Evolutionary conservation across 257 asterid species (phyloP), one percentile per base, ranked within the genome.

Genomic region (Rauvolfia tetraphylla): DNA sequence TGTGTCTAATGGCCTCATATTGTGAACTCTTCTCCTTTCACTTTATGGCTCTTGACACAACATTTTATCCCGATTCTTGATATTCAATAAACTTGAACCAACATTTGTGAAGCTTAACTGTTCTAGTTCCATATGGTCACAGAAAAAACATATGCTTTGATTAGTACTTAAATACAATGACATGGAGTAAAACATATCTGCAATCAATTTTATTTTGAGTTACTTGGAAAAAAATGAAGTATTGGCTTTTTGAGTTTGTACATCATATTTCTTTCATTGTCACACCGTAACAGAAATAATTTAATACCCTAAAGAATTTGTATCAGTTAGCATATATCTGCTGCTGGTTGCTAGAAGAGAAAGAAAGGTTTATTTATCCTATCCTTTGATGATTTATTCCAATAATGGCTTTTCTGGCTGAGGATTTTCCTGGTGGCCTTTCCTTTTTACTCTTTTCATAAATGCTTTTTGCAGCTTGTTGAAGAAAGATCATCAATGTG

Each of bases 1-100:
- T 69, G 83, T 82, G 86, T 79, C 78, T 23, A 49, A 66, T 68
- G 63, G 86, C 78, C 68, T 68, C 46, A 17, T 15, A 59, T 61
- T 62, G 80, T 76, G 85, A 63, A 76, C 33, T 68, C 71, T 74
- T 49, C 36, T 29, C 17, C 51, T 25, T 48, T 80, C 76, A 33
- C 80, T 57, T 70, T 67, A 10, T 5, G 78, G 82, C 83, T 63
- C 53, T 75, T 73, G 69, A 74, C 83, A 70, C 76, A 76, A 77
- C 75, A 84, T 75, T 71, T 44, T 38, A 44, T 71, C 23, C 59
- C 44, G 80, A 67, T 34, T 68, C 65, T 70, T 0, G 29, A 7
- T 76, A 25, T 14, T 34, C 29, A 58, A 18, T 44, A 25, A 46
- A 42, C 67, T 20, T 53, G 17, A 4, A 41, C 57, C 46, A 51